Evolutionary conservation across 441 rosid species (phyloP), one percentile per base, ranked within the genome.

Genomic region (Adansonia rubrostipa): DNA sequence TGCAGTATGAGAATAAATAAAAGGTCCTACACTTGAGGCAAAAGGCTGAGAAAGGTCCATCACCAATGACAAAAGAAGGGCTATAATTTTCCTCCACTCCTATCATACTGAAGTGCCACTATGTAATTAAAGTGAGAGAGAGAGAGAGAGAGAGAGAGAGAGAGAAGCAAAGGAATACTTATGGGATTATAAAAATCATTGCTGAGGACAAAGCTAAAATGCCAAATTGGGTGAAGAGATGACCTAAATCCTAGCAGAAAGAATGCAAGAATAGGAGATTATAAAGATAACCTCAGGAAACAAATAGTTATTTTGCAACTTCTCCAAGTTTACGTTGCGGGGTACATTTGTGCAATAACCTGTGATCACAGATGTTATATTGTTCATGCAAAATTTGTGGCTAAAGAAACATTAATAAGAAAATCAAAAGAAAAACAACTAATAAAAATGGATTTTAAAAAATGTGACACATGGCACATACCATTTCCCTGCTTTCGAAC

Each of bases 241-340:
- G 11, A 50, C 15, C 24, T 20, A 40, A 78, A 69, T 42, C 33
- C 10, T 28, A 72, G 60, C 64, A n/a, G 22, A 47, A 57, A 53
- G 50, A 62, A 33, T 69, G 60, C 48, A 28, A 28, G 33, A 54
- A 74, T 50, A 4, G 15, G 14, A 78, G 77, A 69, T 73, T 22
- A 72, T 20, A 19, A 47, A 73, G 44, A 22, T 77, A 70, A 89
- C 96, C 92, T 94, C 97, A 22, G 92, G 91, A 81, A 94, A 94
- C 83, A 94, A 78, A 87, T 92, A 94, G 79, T 88, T 88, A 58
- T 83, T 87, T 73, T 64, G 86, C 74, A 92, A 84, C 85, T 85
- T 94, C 84, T 90, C 93, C 91, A 92, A 61, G 87, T 91, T 94
- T 70, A 81, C 79, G 76, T 92, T 94, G 56, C 97, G 96, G 2